Conservation (phyloP, 1,284 basidiomycete genomes). For the Microbotryum lychnidis-dioicae region DNA sequence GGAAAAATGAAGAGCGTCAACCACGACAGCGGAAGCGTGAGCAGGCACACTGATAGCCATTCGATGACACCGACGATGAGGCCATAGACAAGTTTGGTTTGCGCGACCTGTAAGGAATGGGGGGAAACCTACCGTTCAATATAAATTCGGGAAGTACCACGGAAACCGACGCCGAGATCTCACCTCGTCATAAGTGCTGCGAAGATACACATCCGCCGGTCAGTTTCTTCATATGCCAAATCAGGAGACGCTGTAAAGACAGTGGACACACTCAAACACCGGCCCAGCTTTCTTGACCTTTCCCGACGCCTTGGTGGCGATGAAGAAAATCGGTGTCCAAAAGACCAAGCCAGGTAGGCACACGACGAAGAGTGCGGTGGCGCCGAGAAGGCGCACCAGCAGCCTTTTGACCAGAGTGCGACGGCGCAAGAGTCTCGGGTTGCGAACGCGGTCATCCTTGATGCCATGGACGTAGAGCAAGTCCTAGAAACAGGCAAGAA, state of each 20-base stretch:
- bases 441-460: slow-evolving; percentile 68
- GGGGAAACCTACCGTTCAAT: no score
- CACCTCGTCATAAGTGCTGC: slow-evolving; percentile 30
- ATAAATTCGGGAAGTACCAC: not conserved
- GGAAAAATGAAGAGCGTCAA: slow-evolving; percentile 55
- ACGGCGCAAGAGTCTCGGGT: slow-evolving; percentile 45
- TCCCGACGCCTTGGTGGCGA: slow-evolving; percentile 55
- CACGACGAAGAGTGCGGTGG: slow-evolving; percentile 57
- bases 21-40: slow-evolving; percentile 48
- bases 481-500: slow-evolving; percentile 53
- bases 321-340: slow-evolving; percentile 64
- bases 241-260: not conserved
- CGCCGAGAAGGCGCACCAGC: slow-evolving; percentile 55
- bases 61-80: slow-evolving; percentile 57
- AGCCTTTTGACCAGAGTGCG: slow-evolving; percentile 55
- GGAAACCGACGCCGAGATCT: not conserved
- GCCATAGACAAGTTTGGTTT: slow-evolving; percentile 76
- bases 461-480: slow-evolving; percentile 55
- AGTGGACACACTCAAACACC: slow-evolving; percentile 22
- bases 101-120: slow-evolving; percentile 53
- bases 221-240: not conserved
- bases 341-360: slow-evolving; percentile 71
- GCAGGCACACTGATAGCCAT: not conserved
- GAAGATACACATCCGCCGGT: not conserved
- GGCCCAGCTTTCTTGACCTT: slow-evolving; percentile 26